Percentiles rank a stretch among this genome's conserved stretches.
Evolutionary conservation across 169 alveolate species (phyloP).

Genomic region (Plasmodium gonderi): DNA sequence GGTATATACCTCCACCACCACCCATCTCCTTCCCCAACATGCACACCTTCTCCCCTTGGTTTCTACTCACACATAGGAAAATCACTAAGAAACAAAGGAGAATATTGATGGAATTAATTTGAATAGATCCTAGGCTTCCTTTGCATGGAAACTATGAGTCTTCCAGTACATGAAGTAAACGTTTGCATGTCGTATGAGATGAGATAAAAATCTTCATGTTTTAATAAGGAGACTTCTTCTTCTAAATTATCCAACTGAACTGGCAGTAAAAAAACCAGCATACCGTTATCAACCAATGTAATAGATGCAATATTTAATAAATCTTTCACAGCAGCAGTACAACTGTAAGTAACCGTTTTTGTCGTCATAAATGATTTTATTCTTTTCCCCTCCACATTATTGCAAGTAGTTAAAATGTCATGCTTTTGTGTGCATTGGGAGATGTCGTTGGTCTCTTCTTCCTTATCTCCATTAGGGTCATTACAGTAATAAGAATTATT

Average conservation of each 20-base stretch:
- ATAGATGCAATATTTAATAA: conserved; percentile 78
- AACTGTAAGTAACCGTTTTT: conserved; percentile 46
- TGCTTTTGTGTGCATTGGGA: neutral
- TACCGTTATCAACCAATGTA: conserved; percentile 84
- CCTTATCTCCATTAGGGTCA: neutral
- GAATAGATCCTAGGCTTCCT: conserved; percentile 40
- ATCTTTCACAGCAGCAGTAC: conserved; percentile 62
- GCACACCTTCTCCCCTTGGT: neutral
- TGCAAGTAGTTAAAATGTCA: neutral
- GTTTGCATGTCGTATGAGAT: conserved; percentile 67
- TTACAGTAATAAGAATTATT: too few relatives aligned
- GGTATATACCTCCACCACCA: too few relatives aligned
- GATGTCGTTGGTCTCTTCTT: neutral
- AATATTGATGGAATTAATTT: neutral
- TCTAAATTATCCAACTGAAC: conserved; percentile 65
- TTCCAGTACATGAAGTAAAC: conserved; percentile 43
- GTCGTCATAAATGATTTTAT: conserved; percentile 3
- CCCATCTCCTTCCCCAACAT: too few relatives aligned
- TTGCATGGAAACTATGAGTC: conserved; percentile 71
- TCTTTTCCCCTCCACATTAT: neutral
- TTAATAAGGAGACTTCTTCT: conserved; percentile 58
- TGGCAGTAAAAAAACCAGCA: conserved; percentile 88
- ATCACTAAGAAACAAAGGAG: neutral
- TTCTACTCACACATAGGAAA: neutral
- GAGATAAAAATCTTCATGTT: conserved; percentile 65